Evolutionary conservation across 169 alveolate species (phyloP).

Genomic region (Eimeria falciformis): DNA sequence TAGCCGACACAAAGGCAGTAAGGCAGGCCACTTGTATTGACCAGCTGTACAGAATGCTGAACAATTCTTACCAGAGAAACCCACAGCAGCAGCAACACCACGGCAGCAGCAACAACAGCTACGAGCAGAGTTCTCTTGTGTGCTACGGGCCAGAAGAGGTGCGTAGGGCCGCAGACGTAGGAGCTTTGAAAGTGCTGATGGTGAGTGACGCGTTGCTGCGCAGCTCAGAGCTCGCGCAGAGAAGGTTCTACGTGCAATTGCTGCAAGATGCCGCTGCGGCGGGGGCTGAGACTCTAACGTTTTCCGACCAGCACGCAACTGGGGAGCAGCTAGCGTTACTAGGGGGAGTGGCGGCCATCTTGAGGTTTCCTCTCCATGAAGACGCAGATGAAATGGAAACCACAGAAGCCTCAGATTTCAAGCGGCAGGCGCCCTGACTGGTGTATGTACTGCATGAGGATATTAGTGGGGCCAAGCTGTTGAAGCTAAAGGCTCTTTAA

Average conservation of each 20-base stretch:
- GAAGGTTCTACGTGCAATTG: constrained; percentile 50
- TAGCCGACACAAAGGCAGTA: constrained; percentile 38
- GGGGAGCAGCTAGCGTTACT: constrained; percentile 72
- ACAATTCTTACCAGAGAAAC: constrained; percentile 30
- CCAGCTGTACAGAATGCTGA: constrained; percentile 59
- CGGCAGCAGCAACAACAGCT: constrained; percentile 46
- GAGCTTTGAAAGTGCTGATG: constrained; percentile 54
- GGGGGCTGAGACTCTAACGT: constrained; percentile 69
- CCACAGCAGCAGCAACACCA: constrained; percentile 21
- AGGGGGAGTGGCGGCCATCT: constrained; percentile 74
- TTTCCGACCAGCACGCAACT: constrained; percentile 71
- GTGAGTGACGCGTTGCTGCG: constrained; percentile 67
- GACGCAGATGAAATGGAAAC: neutral
- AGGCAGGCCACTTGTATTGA: constrained; percentile 55
- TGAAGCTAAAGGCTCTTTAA: neutral
- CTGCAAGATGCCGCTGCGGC: constrained; percentile 51
- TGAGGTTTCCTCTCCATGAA: constrained; percentile 66
- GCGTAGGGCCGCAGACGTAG: constrained; percentile 42
- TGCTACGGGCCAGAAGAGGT: constrained; percentile 68
- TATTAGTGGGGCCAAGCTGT: too few species aligned
- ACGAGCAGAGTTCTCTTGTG: constrained; percentile 34
- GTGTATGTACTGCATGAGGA: neutral
- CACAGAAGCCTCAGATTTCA: constrained; percentile 31
- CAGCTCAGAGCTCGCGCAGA: neutral
- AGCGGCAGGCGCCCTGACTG: constrained; percentile 36